Base-by-base conservation (phyloP, 2,329 filamentous ascomycete genomes). In the Verticillium albo-atrum region DNA sequence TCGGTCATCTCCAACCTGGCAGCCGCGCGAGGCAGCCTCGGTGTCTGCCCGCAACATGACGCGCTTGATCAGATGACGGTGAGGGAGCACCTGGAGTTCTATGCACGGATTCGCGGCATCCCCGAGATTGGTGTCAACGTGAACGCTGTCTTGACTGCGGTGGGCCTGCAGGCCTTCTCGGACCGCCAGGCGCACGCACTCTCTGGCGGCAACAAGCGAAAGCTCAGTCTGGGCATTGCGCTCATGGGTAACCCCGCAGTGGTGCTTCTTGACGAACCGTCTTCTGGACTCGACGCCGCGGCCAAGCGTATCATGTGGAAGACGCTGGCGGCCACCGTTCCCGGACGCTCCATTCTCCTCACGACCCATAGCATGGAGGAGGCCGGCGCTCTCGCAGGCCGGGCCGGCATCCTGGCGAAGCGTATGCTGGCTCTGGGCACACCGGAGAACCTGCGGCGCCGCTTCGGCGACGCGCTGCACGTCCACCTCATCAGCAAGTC, bases 291-390 rank as follows among this genome's bases (percentile, higher is more conserved):
- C 77, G 94, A 98, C 67, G 92, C 93, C 0, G 92, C 91, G 0
- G 89, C 91, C 0, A 97, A 97, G 73, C 85, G 94, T 50, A 84
- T 96, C 64, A 96, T 98, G 90, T 97, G 94, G 94, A 86, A 86
- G 59, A 96, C 92, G 0, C 80, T 97, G 1, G 84, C 85, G 3
- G 82, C 86, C 1, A 87, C 93, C 3, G 87, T 89, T 0, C 83
- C 86, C 0, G 92, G 92, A 0, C 84, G 93, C n/a, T 90, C 89
- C 0, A 85, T 97, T 17, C 80, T 98, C 2, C 82, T 98, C 20
- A 97, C 94, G 0, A 97, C 94, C 0, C 94, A 98, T 72, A 91
- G 86, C 55, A 97, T 97, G 92, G 93, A 97, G 72, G 94, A 97
- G 75, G 94, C 93, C 0, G 92, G 96, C 68, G 92, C 92, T 1